Conservation (phyloP, 139 green algal genomes). For the Chlorella sp. region DNA sequence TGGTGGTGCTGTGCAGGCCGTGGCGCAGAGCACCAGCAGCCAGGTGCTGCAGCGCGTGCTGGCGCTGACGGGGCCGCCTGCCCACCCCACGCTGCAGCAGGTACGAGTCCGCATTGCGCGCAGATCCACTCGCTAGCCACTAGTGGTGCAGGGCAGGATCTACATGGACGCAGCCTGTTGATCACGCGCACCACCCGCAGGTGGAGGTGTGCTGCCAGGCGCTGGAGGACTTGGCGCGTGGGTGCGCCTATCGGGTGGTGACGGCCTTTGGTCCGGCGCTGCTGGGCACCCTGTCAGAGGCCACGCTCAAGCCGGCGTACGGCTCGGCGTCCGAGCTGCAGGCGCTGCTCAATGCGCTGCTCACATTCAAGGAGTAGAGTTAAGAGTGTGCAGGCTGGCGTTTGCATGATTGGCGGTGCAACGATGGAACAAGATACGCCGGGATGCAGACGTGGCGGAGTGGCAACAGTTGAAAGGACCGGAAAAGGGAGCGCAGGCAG, state of each 20-base stretch:
- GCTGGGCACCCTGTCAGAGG: conserved; percentile 14
- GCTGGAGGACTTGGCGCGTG: conserved; percentile 23
- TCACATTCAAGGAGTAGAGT: neutral
- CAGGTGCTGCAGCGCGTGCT: neutral
- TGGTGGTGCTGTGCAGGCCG: neutral
- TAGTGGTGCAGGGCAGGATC: too few species aligned
- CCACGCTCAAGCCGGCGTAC: conserved; percentile 1
- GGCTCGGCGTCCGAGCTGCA: neutral
- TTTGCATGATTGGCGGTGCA: too few species aligned
- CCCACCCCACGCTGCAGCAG: conserved; percentile 6
- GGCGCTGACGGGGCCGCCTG: neutral
- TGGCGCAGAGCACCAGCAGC: neutral
- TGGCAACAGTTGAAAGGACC: too few species aligned
- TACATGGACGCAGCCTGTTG: too few species aligned
- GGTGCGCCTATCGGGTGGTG: conserved; percentile 17
- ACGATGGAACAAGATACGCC: too few species aligned
- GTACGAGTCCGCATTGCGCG: too few species aligned
- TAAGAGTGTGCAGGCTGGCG: too few species aligned
- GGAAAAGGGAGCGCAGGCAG: too few species aligned
- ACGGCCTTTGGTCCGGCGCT: conserved; percentile 22
- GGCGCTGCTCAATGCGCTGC: neutral
- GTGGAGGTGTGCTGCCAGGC: conserved; percentile 25
- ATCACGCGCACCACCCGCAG: too few species aligned
- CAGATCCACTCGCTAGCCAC: too few species aligned
- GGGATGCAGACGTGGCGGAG: too few species aligned